phyloP scores from a whole-genome alignment of 2,329 filamentous ascomycete genomes.

The Phyllosticta citrichinensis region DNA sequence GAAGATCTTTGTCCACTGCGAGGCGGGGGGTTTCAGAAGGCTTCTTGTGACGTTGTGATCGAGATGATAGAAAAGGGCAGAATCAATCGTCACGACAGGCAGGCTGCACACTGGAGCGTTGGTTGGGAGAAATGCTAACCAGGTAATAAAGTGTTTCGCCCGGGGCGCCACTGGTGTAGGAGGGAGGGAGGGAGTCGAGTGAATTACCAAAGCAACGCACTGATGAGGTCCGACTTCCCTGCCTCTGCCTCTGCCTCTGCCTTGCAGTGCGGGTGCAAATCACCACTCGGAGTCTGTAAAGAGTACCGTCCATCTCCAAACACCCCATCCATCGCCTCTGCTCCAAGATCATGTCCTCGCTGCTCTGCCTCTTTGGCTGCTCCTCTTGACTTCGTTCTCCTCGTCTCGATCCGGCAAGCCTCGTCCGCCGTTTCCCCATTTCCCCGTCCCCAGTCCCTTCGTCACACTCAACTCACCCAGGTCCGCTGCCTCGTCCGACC shows the following conservation, averaged over 20 bases:
- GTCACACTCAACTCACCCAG: too few species aligned
- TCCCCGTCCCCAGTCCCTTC: background rate
- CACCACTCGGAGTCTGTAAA: background rate
- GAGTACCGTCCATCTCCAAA: too few species aligned
- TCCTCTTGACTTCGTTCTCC: slow-evolving; percentile 1
- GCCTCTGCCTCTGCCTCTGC: background rate
- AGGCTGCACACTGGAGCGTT: background rate
- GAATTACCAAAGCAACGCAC: slow-evolving; percentile 8
- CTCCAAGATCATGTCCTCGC: slow-evolving; percentile 2
- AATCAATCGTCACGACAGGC: too few species aligned
- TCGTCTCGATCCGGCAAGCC: slow-evolving; percentile 4
- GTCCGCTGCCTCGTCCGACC: slow-evolving; percentile 9
- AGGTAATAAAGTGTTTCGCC: background rate
- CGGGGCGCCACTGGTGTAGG: background rate
- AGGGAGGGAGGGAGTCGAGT: too few species aligned
- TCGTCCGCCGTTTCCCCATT: slow-evolving; percentile 10
- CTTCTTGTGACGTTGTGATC: slow-evolving; percentile 6
- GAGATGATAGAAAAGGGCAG: background rate
- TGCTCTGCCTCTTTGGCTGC: background rate
- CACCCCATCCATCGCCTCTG: too few species aligned
- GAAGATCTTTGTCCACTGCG: background rate
- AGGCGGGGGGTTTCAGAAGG: slow-evolving; percentile 5
- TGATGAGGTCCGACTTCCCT: background rate
- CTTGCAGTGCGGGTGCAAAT: slow-evolving; percentile 4
- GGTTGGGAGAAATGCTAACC: too few species aligned